Conservation (phyloP, 805 yeast genomes). For the Kluyveromyces aestuarii region DNA sequence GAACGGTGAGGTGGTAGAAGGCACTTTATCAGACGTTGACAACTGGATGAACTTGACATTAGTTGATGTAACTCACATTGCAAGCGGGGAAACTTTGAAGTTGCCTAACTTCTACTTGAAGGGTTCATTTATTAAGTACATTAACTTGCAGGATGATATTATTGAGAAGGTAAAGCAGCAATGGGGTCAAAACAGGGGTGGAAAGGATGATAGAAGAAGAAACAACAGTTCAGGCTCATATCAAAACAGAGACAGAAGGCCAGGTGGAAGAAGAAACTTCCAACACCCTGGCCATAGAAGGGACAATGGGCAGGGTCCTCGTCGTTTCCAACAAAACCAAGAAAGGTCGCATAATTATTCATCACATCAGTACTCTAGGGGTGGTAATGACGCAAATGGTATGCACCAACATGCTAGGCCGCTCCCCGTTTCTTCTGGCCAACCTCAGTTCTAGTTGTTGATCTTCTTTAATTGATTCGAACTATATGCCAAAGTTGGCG, state of each 20-base stretch:
- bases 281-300: constrained; percentile 19
- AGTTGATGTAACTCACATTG: constrained; percentile 48
- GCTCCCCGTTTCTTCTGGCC: background rate
- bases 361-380: background rate
- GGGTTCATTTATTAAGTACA: constrained; percentile 74
- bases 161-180: constrained; percentile 65
- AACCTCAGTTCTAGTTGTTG: background rate
- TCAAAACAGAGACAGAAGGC: constrained; percentile 11
- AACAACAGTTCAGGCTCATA: constrained; percentile 4
- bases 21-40: constrained; percentile 78
- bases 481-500: background rate
- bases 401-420: background rate
- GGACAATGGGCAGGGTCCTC: constrained; percentile 11
- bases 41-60: constrained; percentile 93
- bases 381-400: no score
- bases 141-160: constrained; percentile 66
- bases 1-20: constrained; percentile 82
- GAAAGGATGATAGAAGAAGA: constrained; percentile 18
- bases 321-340: constrained; percentile 6
- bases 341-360: constrained; percentile 1
- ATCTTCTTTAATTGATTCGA: background rate
- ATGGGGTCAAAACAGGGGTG: constrained; percentile 27
- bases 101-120: constrained; percentile 71
- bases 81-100: constrained; percentile 54
- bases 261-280: constrained; percentile 27